A percentile compares a stretch with the other conserved stretches of the same genome.
These are phyloP conservation scores for Rhodotorula sp. DNA, from an alignment of 1,284 basidiomycete genomes.

Conservation along the genomic window DNA sequence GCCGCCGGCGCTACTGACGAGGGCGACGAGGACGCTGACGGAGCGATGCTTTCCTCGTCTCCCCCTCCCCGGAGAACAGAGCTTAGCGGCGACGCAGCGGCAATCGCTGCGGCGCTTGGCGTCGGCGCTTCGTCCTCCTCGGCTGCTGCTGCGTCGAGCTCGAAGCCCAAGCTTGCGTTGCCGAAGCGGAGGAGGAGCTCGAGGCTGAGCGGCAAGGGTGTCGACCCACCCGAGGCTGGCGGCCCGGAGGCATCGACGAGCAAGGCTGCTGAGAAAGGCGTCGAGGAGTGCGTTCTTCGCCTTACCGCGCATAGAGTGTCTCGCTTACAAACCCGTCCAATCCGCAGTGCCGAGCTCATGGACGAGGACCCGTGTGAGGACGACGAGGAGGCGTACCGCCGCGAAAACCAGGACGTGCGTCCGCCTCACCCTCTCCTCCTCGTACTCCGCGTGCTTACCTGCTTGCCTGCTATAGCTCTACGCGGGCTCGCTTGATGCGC, in stretches of 20 bases:
- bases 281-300: constrained; percentile 35
- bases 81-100: constrained; percentile 5
- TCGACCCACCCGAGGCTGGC: constrained; percentile 28
- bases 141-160: constrained; percentile 52
- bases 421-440: neutral
- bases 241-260: constrained; percentile 30
- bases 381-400: constrained; percentile 52
- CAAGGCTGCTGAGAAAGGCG: constrained; percentile 40
- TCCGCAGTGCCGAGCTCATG: constrained; percentile 4
- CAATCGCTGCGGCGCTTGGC: too few relatives aligned
- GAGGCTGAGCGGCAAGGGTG: constrained; percentile 73
- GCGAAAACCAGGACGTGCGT: constrained; percentile 56
- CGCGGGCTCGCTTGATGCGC: constrained; percentile 61
- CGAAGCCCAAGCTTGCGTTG: constrained; percentile 38
- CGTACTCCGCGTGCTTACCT: neutral
- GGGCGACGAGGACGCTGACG: constrained; percentile 17
- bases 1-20: constrained; percentile 55
- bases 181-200: constrained; percentile 68
- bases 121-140: constrained; percentile 28
- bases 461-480: constrained; percentile 46
- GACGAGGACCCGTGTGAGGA: constrained; percentile 23
- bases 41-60: constrained; percentile 15
- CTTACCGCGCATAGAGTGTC: neutral
- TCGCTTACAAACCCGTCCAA: too few relatives aligned
- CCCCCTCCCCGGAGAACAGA: constrained; percentile 22